phyloP scores from a whole-genome alignment of 2,329 filamentous ascomycete species.

The Alternaria brassicae region DNA sequence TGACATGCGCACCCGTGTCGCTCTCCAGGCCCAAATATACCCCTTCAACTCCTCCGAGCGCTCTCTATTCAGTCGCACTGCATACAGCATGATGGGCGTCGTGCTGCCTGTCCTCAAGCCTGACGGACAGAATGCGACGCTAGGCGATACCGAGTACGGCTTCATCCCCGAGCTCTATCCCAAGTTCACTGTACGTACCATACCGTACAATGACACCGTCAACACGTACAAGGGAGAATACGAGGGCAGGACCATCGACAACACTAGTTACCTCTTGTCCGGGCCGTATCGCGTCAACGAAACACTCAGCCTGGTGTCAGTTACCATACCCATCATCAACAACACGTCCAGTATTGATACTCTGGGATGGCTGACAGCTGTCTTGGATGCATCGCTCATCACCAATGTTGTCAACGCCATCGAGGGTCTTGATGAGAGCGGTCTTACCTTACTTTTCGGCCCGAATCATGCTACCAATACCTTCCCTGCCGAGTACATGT shows the following conservation, averaged over 20 bases:
- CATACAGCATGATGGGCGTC: slow-evolving; percentile 57
- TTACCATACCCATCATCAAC: slow-evolving; percentile 80
- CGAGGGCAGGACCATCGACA: slow-evolving; percentile 54
- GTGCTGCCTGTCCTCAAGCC: slow-evolving; percentile 67
- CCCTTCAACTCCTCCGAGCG: slow-evolving; percentile 69
- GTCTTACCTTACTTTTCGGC: slow-evolving; percentile 73
- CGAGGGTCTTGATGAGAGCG: slow-evolving; percentile 75
- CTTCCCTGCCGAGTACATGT: slow-evolving; percentile 49
- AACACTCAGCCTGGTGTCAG: slow-evolving; percentile 76
- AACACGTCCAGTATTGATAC: slow-evolving; percentile 68
- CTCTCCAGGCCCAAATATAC: slow-evolving; percentile 77
- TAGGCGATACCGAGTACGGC: slow-evolving; percentile 69
- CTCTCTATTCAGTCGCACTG: slow-evolving; percentile 53
- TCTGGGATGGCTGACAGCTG: slow-evolving; percentile 82
- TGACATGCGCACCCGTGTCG: slow-evolving; percentile 54
- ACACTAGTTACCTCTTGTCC: slow-evolving; percentile 69
- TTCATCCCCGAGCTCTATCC: slow-evolving; percentile 79
- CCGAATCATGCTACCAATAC: slow-evolving; percentile 70
- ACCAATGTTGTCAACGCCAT: slow-evolving; percentile 66
- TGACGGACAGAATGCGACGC: slow-evolving; percentile 64
- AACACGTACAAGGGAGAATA: slow-evolving; percentile 53
- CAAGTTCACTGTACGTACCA: slow-evolving; percentile 70
- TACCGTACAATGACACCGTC: slow-evolving; percentile 38
- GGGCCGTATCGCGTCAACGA: slow-evolving; percentile 78
- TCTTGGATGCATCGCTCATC: slow-evolving; percentile 73